Evolutionary conservation across 495 filamentous ascomycete species (phyloP).

Genomic region (Trichoderma virens): DNA sequence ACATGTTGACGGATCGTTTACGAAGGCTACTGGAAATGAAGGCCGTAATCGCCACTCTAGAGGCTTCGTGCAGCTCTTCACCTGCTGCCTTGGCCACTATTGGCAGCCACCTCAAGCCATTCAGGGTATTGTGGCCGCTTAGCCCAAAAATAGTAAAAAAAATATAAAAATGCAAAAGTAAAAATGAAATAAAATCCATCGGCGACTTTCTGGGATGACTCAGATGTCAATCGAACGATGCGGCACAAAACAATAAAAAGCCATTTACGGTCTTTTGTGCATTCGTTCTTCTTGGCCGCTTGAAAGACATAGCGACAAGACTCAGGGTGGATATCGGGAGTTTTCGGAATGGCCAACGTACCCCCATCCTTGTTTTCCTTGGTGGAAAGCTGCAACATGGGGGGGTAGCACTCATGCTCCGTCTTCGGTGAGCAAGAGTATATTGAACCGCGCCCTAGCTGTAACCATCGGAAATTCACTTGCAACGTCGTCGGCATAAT

Average conservation of each 20-base stretch:
- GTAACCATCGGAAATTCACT: background rate
- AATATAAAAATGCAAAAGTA: too few relatives aligned
- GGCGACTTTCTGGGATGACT: too few relatives aligned
- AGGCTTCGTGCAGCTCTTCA: too few relatives aligned
- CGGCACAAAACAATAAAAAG: background rate
- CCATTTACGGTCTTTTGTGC: background rate
- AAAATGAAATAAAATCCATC: too few relatives aligned
- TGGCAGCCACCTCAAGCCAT: too few relatives aligned
- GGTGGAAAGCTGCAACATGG: background rate
- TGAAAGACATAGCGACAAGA: background rate
- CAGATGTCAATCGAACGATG: too few relatives aligned
- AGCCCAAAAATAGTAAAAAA: too few relatives aligned
- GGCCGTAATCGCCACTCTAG: too few relatives aligned
- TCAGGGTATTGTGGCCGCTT: too few relatives aligned
- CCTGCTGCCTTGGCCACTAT: too few relatives aligned
- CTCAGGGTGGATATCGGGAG: background rate
- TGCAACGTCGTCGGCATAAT: background rate
- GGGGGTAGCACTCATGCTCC: background rate
- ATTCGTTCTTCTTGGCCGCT: background rate
- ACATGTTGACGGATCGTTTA: too few relatives aligned
- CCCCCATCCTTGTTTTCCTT: constrained; percentile 5
- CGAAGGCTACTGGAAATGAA: too few relatives aligned
- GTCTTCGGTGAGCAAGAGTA: background rate
- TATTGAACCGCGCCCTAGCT: background rate
- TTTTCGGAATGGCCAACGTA: background rate